Evolutionary conservation across 768 basidiomycete genomes (phyloP), one percentile per base, ranked within the genome.

Genomic region (Serendipita sp.): DNA sequence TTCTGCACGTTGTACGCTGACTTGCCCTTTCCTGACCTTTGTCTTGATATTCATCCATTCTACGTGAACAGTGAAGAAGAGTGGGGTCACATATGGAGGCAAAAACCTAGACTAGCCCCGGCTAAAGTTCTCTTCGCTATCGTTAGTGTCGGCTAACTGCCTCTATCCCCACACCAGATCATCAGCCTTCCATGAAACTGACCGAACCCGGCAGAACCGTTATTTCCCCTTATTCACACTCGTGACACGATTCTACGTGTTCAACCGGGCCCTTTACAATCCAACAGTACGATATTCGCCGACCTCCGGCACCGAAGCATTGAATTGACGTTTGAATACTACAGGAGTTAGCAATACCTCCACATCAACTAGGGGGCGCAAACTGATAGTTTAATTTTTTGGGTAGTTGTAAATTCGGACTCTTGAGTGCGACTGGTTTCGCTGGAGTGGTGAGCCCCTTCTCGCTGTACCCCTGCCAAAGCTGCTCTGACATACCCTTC

Each of bases 181-280:
- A 52, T 23, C 16, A 52, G 18, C 48, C 23, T 23, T 23, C n/a
- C 36, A 32, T 38, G 16, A 60, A 23, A 38, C 35, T 60, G 11
- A 60, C 36, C 18, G 28, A 23, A 23, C 28, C 32, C 8, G 35
- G 8, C 34, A 60, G 56, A 60, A 60, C 56, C 28, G 56, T 4
- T 60, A 60, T 38, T 30, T 60, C 10, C 56, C 56, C 56, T 10
- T 60, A n/a, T 60, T 60, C 56, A 60, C 56, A 28, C 56, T 60
- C 28, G 16, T 36, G 23, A n/a, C 36, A 10, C 56, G 56, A 28
- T 60, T 60, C 56, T 28, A n/a, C 56, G 56, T 60, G 4, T 60
- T 60, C 56, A 30, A 28, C 35, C 28, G 36, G 36, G 56, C 56
- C n/a, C 18, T 60, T n/a, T 36, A 60, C 18, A 32, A 60, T 36